Percentiles rank a stretch among this genome's conserved stretches.
These are phyloP conservation scores for Phytophthora meadii DNA, from an alignment of 352 stramenopile genomes.

Conservation along the genomic window DNA sequence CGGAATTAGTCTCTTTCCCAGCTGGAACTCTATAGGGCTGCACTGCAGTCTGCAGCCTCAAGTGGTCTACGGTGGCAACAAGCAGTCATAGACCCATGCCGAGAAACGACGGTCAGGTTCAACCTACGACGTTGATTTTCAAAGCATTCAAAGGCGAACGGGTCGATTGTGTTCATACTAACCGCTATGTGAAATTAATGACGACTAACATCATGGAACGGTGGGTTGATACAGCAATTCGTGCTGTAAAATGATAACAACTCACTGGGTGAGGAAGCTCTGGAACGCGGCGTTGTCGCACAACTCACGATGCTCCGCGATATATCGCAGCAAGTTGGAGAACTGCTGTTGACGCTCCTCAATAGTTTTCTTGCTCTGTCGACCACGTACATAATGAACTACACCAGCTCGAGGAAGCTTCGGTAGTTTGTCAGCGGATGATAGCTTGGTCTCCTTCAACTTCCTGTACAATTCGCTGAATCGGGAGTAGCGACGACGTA, in stretches of 20 bases:
- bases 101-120: conserved; percentile 24
- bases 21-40: conserved; percentile 18
- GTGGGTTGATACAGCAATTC: conserved; percentile 24
- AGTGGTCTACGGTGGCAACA: neutral
- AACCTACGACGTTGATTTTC: neutral
- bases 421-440: conserved; percentile 41
- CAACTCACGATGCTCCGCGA: conserved; percentile 47
- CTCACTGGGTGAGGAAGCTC: conserved; percentile 45
- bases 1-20: no score
- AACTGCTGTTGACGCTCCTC: conserved; percentile 57
- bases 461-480: conserved; percentile 64
- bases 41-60: conserved; percentile 2
- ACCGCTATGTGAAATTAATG: conserved; percentile 19
- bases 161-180: conserved; percentile 26
- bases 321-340: conserved; percentile 53
- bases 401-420: conserved; percentile 46
- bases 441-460: conserved; percentile 43
- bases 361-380: conserved; percentile 53
- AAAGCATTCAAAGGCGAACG: conserved; percentile 1
- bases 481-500: conserved; percentile 55
- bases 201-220: conserved; percentile 22
- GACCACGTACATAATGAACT: conserved; percentile 54
- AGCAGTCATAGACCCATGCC: conserved; percentile 9
- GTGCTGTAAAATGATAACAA: conserved; percentile 20
- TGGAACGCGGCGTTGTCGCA: conserved; percentile 54